Base-by-base conservation (phyloP, 2,329 filamentous ascomycete genomes). In the Pyrenophora graminea region DNA sequence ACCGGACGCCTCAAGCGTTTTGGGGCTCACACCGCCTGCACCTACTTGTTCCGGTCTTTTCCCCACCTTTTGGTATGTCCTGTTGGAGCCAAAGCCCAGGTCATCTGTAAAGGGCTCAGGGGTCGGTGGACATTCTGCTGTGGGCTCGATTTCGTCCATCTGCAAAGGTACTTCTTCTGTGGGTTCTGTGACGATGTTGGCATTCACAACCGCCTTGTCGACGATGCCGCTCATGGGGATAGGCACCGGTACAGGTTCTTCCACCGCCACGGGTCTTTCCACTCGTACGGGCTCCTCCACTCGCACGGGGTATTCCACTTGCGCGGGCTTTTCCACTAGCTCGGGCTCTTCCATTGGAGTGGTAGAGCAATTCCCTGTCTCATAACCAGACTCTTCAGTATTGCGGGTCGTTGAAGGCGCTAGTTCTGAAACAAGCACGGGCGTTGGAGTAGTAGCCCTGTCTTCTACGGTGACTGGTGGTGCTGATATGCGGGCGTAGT, bases 61-160 rank as follows among this genome's bases (percentile, higher is more conserved):
- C n/a, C 49, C 36, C 45, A 53, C 50, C 17, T 56, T 53, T 27
- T 57, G 56, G 38, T 53, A 61, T 25, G 45, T 59, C n/a, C 51
- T 62, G 42, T 54, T 61, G 8, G 31, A 55, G 19, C 45, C 49
- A 27, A 44, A 62, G 3, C 53, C 61, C 2, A 56, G 31, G 15
- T 62, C 62, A 13, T 65, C 59, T 1, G 58, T 57, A 27, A 55
- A 62, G 0, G 57, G 38, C 27, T 63, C 61, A 1, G 51, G 53
- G 6, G 50, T 38, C 15, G 45, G 30, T 30, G 44, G 48, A 1
- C 19, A 40, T 4, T 39, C 37, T 2, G 47, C 21, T 1, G 47
- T 54, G 6, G 54, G 48, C 4, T 53, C 48, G 3, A 50, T 49
- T 1, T 44, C 51, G 10, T 51, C 55, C 2, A 53, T 9, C 13